Evolutionary conservation across 352 stramenopile species (phyloP), one percentile per base, ranked within the genome.

Genomic region (Blastocystis sp.): DNA sequence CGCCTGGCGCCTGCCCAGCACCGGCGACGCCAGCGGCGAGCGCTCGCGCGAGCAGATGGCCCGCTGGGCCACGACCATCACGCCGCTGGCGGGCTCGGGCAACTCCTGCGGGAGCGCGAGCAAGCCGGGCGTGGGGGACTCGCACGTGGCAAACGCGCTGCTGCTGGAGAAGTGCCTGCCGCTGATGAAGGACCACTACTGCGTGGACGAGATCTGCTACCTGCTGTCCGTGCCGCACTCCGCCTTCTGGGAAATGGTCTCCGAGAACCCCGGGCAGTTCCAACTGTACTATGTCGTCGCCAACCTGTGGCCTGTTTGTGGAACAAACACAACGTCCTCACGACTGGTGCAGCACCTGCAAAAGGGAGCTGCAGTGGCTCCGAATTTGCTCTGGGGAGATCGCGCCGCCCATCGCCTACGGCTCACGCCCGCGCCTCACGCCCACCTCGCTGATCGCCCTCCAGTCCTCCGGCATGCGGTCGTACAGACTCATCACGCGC

Each of bases 141-240:
- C 28, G 28, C 28, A 34, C 28, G 28, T 34, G 28, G 28, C 23
- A 19, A 21, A 69, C 3, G n/a, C 21, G 28, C 21, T 19, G 52
- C 38, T 84, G 9, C 43, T 84, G 7, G 74, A 66, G 74, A 66
- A 67, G 28, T 84, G 74, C 60, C 28, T 67, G 11, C 74, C 74
- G 11, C 53, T 84, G 1, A 84, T 84, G 74, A 67, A 70, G 7
- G 74, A 84, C 48, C 74, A 84, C 56, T 84, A 84, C 56, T 84
- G 74, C 45, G 61, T 84, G 38, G 74, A 84, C 34, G 74, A 84
- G 4, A 84, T 84, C 45, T 84, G 74, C 28, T 84, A 84, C 41
- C 65, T 69, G 23, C 45, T 84, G 17, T 28, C 21, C 17, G 69
- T 84, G 23, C 21, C 74, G 14, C 52, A 84, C 34, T 62, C 52